Evolutionary conservation across 139 green algal species (phyloP).

Genomic region (Volvox africanus): DNA sequence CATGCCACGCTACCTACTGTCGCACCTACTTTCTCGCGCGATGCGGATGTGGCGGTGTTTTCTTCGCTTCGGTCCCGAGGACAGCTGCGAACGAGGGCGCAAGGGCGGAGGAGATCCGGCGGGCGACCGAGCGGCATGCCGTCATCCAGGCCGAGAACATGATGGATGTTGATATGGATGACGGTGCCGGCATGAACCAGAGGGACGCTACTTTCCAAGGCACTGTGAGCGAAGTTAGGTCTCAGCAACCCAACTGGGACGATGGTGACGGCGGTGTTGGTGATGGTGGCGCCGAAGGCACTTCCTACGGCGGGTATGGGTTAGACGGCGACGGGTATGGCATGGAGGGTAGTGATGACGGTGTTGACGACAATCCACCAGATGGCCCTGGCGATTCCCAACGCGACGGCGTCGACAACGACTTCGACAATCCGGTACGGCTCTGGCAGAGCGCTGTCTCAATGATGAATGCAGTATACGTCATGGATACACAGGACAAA

Average conservation of each 20-base stretch:
- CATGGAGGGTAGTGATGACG: background rate
- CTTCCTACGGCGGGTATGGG: background rate
- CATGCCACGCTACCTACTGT: too few relatives aligned
- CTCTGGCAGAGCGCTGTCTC: too few relatives aligned
- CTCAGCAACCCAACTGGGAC: background rate
- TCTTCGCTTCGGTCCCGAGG: too few relatives aligned
- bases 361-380: too few relatives aligned
- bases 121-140: background rate
- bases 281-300: background rate
- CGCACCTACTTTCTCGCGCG: too few relatives aligned
- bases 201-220: background rate
- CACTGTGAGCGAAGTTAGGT: background rate
- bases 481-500: too few relatives aligned
- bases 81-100: background rate
- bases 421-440: background rate
- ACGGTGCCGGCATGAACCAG: background rate
- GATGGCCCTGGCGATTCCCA: too few relatives aligned
- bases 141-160: constrained; percentile 9
- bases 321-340: background rate
- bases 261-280: background rate
- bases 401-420: background rate
- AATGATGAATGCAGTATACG: too few relatives aligned
- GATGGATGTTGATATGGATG: constrained; percentile 8
- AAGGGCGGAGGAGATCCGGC: background rate
- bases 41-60: too few relatives aligned